Evolutionary conservation across 164 flowering plant species (phyloP).

Genomic region (Umbilicus rupestris): DNA sequence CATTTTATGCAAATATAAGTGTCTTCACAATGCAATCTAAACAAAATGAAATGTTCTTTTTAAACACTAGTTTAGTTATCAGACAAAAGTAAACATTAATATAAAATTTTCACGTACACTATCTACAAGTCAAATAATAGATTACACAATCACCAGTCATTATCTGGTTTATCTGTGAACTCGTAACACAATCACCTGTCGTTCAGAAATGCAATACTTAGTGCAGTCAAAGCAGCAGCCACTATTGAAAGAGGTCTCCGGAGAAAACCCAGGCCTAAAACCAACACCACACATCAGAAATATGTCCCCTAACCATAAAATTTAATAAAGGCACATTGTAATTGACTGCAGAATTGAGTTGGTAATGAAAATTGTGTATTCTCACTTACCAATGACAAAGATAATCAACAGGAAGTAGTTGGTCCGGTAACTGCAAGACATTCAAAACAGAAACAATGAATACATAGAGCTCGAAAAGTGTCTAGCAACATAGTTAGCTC

Average conservation of each 20-base stretch:
- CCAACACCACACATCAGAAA: neutral
- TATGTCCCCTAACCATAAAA: no score
- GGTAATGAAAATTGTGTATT: no score
- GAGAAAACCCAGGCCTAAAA: constrained; percentile 74
- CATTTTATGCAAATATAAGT: no score
- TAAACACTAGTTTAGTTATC: no score
- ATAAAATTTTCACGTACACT: no score
- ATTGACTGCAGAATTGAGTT: no score
- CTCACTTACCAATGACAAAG: neutral
- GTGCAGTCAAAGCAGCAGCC: constrained; percentile 72
- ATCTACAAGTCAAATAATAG: no score
- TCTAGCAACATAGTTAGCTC: neutral
- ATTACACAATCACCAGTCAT: no score
- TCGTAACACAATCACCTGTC: constrained; percentile 50
- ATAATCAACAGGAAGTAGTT: constrained; percentile 5
- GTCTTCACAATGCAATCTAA: no score
- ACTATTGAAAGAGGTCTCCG: constrained; percentile 72
- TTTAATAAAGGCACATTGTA: no score
- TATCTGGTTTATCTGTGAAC: neutral
- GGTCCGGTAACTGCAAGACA: neutral
- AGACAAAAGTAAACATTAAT: no score
- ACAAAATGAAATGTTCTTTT: no score
- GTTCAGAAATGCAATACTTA: constrained; percentile 72
- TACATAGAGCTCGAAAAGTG: neutral
- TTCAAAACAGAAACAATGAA: neutral